Percentiles rank a stretch among this genome's conserved stretches.
Conservation (phyloP, 2,329 filamentous ascomycete species). For the Monosporascus sp. region DNA sequence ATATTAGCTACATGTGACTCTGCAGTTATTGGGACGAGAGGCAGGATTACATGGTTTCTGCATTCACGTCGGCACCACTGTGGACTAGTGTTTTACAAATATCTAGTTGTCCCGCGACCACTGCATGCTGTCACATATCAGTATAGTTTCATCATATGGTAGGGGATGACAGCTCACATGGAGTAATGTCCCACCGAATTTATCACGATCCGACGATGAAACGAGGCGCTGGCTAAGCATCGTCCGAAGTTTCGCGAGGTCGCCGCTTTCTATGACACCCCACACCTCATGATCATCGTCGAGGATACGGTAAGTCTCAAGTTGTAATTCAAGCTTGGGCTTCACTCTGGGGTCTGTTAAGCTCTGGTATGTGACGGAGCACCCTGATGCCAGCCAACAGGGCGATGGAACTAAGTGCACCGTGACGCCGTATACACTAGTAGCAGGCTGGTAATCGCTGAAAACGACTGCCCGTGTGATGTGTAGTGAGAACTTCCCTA, state of each 20-base stretch:
- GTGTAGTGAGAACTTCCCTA: constrained; percentile 1
- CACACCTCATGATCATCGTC: constrained; percentile 1
- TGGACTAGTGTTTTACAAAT: constrained; percentile 8
- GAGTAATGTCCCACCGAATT: not conserved
- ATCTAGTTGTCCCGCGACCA: not conserved
- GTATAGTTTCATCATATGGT: not conserved
- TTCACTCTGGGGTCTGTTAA: constrained; percentile 7
- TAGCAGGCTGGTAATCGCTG: not conserved
- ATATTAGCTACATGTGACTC: not conserved
- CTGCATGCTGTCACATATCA: constrained; percentile 2
- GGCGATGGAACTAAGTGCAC: constrained; percentile 7
- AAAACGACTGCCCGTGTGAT: constrained; percentile 4
- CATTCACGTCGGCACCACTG: constrained; percentile 12
- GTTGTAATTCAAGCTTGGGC: not conserved
- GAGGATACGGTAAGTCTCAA: constrained; percentile 5
- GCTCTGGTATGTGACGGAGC: constrained; percentile 7
- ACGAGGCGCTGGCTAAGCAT: constrained; percentile 8
- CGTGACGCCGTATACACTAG: constrained; percentile 2
- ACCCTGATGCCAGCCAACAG: constrained; percentile 9
- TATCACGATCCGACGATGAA: constrained; percentile 3
- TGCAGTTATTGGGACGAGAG: not conserved
- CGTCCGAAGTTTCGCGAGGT: not conserved
- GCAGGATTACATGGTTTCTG: not conserved
- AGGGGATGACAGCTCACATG: constrained; percentile 1
- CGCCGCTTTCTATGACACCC: not conserved